A percentile compares a stretch with the other conserved stretches of the same genome.
phyloP scores from a whole-genome alignment of 768 basidiomycete species.

The Lactarius hengduanensis region DNA sequence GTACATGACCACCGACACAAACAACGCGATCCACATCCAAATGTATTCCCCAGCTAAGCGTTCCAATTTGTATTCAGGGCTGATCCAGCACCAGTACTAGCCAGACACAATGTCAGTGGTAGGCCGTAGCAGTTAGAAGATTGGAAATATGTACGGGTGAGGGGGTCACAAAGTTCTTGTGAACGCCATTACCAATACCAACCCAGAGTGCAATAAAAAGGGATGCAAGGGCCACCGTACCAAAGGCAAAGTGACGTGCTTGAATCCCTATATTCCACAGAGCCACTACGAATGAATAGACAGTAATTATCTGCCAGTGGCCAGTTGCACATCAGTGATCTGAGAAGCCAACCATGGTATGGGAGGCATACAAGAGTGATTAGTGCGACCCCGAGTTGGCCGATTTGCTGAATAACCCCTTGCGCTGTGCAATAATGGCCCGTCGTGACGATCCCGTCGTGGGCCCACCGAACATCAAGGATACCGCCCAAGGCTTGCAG shows the following conservation, averaged over 20 bases:
- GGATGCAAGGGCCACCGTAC: conserved; percentile 10
- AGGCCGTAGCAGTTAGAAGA: not conserved
- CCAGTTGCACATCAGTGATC: conserved; percentile 31
- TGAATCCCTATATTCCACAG: conserved; percentile 39
- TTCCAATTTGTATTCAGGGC: conserved; percentile 33
- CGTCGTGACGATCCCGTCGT: conserved; percentile 36
- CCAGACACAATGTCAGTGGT: not conserved
- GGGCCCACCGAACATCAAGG: conserved; percentile 41
- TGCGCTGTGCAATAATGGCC: conserved; percentile 41
- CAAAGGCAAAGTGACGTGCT: conserved; percentile 33
- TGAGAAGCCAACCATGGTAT: not conserved
- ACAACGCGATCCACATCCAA: conserved; percentile 46
- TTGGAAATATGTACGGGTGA: conserved; percentile 35
- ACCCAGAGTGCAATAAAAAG: conserved; percentile 37
- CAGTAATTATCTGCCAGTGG: conserved; percentile 31
- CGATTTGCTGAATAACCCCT: conserved; percentile 42
- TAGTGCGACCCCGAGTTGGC: conserved; percentile 44
- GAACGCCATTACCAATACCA: conserved; percentile 35
- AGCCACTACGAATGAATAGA: conserved; percentile 42
- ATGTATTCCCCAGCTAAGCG: conserved; percentile 43
- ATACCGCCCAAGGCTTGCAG: conserved; percentile 42
- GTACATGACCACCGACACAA: conserved; percentile 38
- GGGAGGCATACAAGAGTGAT: conserved; percentile 39
- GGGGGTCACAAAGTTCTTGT: conserved; percentile 35
- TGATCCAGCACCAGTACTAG: conserved; percentile 46